Base-by-base conservation (phyloP, 306 rosid genomes). In the Cicer pinnatifidum region DNA sequence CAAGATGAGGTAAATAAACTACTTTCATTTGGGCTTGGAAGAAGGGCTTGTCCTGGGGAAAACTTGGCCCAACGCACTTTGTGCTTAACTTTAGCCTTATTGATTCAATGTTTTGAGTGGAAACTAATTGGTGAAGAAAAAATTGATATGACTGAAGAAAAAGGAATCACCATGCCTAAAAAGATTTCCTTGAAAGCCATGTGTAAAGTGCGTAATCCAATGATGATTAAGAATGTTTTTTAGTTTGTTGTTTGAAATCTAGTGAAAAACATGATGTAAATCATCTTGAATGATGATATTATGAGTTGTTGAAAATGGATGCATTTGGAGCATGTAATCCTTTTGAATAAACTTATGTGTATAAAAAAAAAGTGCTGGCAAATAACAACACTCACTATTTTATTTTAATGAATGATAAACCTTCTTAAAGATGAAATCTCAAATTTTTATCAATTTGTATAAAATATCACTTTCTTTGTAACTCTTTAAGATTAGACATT, bases 51-150 rank as follows among this genome's bases (percentile, higher is more conserved):
- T 58, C 87, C 89, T 4, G 91, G 89, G 0, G 4, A 44, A 6
- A 79, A 79, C 10, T 13, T 87, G 45, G 89, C 87, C 0, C 85
- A 85, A 59, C 60, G 83, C 10, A 77, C 82, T 2, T 13, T 85
- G 57, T 37, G 82, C 4, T 53, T 85, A 6, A 12, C 83, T 61
- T 33, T 87, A 5, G 85, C 74, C 5, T 47, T 84, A 2, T 13
- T 87, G 53, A 82, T 84, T 71, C 89, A 88, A 0, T 85, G 89
- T 43, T 84, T 84, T 15, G 87, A 88, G 11, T 88, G 93, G 90
- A 53, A 81, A 17, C 73, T 75, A 8, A 10, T 38, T 0, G 8
- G 39, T 28, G 77, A 77, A 1, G 82, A 48, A 66, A 44, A 81
- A 71, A 50, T 83, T 37, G 87, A 86, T 11, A 82, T 86, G 90